Percentiles rank a stretch among this genome's conserved stretches.
Conservation (phyloP, 768 basidiomycete genomes). For the Kwoniella sp. region DNA sequence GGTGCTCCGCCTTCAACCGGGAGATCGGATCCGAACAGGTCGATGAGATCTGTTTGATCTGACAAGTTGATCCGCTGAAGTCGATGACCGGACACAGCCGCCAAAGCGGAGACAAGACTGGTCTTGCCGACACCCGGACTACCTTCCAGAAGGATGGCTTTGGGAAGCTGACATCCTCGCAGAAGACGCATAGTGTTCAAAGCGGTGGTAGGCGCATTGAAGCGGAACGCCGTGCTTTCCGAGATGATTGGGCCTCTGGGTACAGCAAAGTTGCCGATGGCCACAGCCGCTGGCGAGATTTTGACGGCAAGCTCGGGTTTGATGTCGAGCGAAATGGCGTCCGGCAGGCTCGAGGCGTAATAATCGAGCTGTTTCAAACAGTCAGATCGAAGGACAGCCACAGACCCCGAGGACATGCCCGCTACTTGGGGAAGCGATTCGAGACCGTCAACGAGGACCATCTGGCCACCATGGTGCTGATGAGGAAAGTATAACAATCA, state of each 20-base stretch:
- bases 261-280: slow-evolving; percentile 74
- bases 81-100: slow-evolving; percentile 72
- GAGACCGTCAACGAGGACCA: slow-evolving; percentile 89
- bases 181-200: slow-evolving; percentile 85
- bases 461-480: slow-evolving; percentile 88
- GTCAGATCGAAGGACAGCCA: slow-evolving; percentile 67
- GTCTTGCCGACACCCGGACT: slow-evolving; percentile 99
- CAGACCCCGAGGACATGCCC: slow-evolving; percentile 64
- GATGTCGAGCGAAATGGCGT: neutral
- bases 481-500: neutral
- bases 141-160: slow-evolving; percentile 93
- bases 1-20: slow-evolving; percentile 88
- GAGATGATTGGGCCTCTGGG: slow-evolving; percentile 62
- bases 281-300: slow-evolving; percentile 57
- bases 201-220: slow-evolving; percentile 83
- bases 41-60: slow-evolving; percentile 94
- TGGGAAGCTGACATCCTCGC: slow-evolving; percentile 82
- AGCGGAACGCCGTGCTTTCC: slow-evolving; percentile 64
- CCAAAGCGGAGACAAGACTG: slow-evolving; percentile 83
- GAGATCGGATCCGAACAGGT: slow-evolving; percentile 93
- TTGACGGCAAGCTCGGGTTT: slow-evolving; percentile 15
- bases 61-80: slow-evolving; percentile 95
- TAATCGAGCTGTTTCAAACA: slow-evolving; percentile 63
- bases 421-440: slow-evolving; percentile 74
- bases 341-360: slow-evolving; percentile 14